Base-by-base conservation (phyloP, 2,329 filamentous ascomycete species). In the Knoxdaviesia capensis region DNA sequence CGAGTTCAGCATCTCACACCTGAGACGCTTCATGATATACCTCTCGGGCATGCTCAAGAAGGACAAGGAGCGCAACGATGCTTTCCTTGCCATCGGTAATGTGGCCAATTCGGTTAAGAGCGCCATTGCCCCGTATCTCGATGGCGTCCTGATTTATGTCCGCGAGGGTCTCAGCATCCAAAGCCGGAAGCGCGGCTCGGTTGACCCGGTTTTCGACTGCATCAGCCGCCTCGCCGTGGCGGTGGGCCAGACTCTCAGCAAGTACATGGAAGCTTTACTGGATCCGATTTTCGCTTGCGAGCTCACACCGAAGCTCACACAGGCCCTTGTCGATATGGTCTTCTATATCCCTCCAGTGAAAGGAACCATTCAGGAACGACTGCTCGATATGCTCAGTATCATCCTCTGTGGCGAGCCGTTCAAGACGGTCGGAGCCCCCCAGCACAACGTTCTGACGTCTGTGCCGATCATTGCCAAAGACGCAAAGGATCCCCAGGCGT, bases 261-360 rank as follows among this genome's bases (percentile, higher is more conserved):
- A 96, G 60, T 94, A 96, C 56, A 94, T 98, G 77, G 87, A 94
- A 55, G 83, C 87, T 8, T 65, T 98, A 31, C 70, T 98, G 7
- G 88, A 94, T 51, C 87, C 92, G 7, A 94, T 98, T 45, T 98
- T 98, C 59, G 87, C 85, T 10, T 98, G 90, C 55, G 90, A 93
- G 40, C 68, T 98, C 41, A 94, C 86, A 34, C 82, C 88, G 44
- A 90, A 92, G 49, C 70, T 98, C 29, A 94, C 88, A 0, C 87
- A 96, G 56, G 92, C 92, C 3, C 66, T 98, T 42, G 87, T 96
- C 28, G 92, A 98, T 54, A 94, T 98, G 83, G 90, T 90, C 31
- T 93, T 96, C 55, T 96, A 98, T 55, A 94, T 98, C 39, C 90
- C 88, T 0, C 86, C 92, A 0, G 85, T 94, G 44, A 90, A 93